Conservation (phyloP, 164 flowering plant species). For the Paratinospora sagittata region DNA sequence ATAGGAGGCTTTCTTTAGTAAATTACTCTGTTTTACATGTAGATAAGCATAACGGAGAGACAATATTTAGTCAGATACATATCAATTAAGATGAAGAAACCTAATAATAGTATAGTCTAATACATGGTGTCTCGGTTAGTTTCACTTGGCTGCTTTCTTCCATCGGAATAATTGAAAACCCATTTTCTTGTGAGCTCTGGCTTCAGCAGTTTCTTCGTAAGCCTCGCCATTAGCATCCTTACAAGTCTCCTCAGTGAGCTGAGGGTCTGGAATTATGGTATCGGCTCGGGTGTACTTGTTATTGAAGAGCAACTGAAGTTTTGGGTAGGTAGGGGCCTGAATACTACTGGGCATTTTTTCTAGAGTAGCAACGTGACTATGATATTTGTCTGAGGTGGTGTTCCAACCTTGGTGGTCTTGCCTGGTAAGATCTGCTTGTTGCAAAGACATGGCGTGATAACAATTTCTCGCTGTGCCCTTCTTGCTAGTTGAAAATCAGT, state of each 20-base stretch:
- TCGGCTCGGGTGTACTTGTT: slow-evolving; percentile 12
- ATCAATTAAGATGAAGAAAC: no score
- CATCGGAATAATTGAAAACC: slow-evolving; percentile 36
- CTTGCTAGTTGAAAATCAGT: no score
- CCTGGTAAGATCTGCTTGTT: background rate
- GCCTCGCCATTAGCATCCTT: background rate
- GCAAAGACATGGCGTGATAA: background rate
- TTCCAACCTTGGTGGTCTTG: background rate
- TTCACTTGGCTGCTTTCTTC: slow-evolving; percentile 31
- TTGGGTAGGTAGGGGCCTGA: slow-evolving; percentile 20
- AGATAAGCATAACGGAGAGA: background rate
- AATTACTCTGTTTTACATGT: no score
- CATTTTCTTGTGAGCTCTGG: slow-evolving; percentile 34
- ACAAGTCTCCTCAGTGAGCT: background rate
- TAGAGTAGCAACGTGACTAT: slow-evolving; percentile 7
- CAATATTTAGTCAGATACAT: background rate
- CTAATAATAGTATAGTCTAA: background rate
- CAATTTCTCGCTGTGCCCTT: no score
- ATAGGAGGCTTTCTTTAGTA: no score
- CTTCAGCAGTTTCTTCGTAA: slow-evolving; percentile 14
- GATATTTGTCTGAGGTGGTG: slow-evolving; percentile 8
- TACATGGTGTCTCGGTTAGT: background rate
- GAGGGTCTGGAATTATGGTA: no score
- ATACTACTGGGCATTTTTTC: slow-evolving; percentile 10
- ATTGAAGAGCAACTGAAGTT: slow-evolving; percentile 21